phyloP scores from a whole-genome alignment of 2,329 filamentous ascomycete genomes.

The Dendrostoma leiphaemia region DNA sequence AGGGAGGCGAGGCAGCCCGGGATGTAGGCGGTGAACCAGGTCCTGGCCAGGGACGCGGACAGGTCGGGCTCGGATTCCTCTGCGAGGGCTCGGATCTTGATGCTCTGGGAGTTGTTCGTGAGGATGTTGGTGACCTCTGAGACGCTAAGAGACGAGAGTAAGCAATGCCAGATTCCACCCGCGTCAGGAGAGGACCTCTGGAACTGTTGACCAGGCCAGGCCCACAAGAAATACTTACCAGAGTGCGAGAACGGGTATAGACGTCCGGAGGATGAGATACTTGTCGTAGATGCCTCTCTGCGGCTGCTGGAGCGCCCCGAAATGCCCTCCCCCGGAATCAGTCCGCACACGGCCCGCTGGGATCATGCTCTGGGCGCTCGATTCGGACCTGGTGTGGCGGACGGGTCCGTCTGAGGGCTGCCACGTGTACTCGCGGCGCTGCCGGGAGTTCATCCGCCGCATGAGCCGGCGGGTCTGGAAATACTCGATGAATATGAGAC shows the following conservation, averaged over 20 bases:
- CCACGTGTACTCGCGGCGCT: not conserved
- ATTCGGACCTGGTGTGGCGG: not conserved
- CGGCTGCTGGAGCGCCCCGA: constrained; percentile 12
- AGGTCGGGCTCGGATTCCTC: constrained; percentile 7
- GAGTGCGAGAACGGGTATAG: constrained; percentile 1
- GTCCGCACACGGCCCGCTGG: not conserved
- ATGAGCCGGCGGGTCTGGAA: constrained; percentile 13
- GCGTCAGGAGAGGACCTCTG: no score
- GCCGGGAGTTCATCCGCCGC: constrained; percentile 8
- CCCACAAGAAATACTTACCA: no score
- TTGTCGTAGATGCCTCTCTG: constrained; percentile 16
- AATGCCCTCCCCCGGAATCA: constrained; percentile 1
- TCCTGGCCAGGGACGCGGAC: not conserved
- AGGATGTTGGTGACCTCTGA: constrained; percentile 16
- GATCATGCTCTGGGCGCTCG: not conserved
- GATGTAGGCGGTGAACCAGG: constrained; percentile 6
- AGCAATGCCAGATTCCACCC: no score
- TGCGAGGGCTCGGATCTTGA: not conserved
- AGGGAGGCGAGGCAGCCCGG: constrained; percentile 16
- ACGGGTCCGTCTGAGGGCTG: not conserved
- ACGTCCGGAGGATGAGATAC: constrained; percentile 15
- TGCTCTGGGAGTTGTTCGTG: not conserved
- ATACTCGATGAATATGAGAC: constrained; percentile 15
- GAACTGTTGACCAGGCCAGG: no score
- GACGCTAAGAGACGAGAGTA: not conserved